Conservation (phyloP, 2,329 filamentous ascomycete genomes). For the Colletotrichum musicola region DNA sequence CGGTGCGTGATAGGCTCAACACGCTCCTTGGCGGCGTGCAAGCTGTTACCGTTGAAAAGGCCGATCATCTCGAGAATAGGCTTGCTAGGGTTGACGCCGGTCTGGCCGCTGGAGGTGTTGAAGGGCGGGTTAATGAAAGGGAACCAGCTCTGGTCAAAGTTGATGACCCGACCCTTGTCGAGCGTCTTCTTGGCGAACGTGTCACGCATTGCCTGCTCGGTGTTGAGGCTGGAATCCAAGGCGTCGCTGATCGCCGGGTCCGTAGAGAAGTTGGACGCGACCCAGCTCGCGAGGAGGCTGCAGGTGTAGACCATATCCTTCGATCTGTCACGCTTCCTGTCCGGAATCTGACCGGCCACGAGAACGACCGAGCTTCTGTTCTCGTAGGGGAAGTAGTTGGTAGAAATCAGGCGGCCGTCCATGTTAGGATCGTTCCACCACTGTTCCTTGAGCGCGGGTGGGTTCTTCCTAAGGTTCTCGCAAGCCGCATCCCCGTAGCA, state of each 20-base stretch:
- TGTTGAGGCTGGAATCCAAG: slow-evolving; percentile 6
- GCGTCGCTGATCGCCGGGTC: slow-evolving; percentile 1
- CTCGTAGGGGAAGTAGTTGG: not conserved
- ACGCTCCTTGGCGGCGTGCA: no score
- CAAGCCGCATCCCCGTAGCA: not conserved
- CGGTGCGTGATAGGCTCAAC: not conserved
- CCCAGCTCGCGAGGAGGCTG: slow-evolving; percentile 19
- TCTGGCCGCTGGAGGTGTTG: not conserved
- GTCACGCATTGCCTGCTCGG: not conserved
- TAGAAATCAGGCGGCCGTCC: not conserved
- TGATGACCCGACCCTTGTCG: no score
- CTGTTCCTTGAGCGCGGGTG: not conserved
- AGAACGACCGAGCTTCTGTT: not conserved
- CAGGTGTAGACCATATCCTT: slow-evolving; percentile 8
- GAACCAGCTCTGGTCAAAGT: not conserved
- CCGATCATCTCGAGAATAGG: not conserved
- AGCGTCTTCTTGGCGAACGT: not conserved
- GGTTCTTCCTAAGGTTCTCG: not conserved
- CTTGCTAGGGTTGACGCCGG: not conserved
- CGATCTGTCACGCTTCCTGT: not conserved
- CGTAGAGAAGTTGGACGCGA: not conserved
- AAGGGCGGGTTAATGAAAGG: not conserved
- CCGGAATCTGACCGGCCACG: not conserved
- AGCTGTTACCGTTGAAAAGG: not conserved
- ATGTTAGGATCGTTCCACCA: slow-evolving; percentile 2